Evolutionary conservation across 805 yeast genomes (phyloP).

Genomic region (Torulaspora microellipsoides): DNA sequence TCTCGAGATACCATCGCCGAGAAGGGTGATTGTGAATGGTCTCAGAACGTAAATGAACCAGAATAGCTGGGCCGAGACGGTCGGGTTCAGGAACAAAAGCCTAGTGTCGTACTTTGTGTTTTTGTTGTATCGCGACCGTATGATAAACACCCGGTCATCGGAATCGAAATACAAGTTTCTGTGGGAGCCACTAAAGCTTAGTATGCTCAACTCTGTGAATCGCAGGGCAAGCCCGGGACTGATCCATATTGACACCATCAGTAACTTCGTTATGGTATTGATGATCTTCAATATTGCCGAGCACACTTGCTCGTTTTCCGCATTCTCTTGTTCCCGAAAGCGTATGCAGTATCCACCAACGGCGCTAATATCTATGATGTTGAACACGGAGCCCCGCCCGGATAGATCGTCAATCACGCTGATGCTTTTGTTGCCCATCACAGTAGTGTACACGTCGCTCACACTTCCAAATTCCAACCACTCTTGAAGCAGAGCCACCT

Average conservation of each 20-base stretch:
- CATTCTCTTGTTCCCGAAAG: neutral
- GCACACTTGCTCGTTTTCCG: neutral
- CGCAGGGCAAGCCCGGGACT: neutral
- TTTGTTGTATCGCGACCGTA: conserved; percentile 1
- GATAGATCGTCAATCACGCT: neutral
- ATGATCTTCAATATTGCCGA: neutral
- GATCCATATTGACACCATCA: conserved; percentile 2
- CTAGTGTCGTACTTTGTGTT: conserved; percentile 1
- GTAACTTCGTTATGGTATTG: neutral
- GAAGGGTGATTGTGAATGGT: neutral
- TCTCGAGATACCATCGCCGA: neutral
- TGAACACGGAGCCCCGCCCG: neutral
- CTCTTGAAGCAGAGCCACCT: too few relatives aligned
- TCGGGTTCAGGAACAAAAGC: neutral
- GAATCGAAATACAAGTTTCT: neutral
- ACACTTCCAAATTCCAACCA: conserved; percentile 1
- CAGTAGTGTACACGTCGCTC: neutral
- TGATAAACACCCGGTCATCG: conserved; percentile 1
- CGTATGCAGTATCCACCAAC: neutral
- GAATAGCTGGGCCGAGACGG: neutral
- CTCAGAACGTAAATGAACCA: conserved; percentile 1
- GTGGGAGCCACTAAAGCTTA: neutral
- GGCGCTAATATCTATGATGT: neutral
- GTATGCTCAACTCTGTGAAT: neutral
- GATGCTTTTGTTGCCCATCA: neutral